Percentiles rank a stretch among this genome's conserved stretches.
Conservation (phyloP, 768 basidiomycete species). For the Pleurotus ostreatus region DNA sequence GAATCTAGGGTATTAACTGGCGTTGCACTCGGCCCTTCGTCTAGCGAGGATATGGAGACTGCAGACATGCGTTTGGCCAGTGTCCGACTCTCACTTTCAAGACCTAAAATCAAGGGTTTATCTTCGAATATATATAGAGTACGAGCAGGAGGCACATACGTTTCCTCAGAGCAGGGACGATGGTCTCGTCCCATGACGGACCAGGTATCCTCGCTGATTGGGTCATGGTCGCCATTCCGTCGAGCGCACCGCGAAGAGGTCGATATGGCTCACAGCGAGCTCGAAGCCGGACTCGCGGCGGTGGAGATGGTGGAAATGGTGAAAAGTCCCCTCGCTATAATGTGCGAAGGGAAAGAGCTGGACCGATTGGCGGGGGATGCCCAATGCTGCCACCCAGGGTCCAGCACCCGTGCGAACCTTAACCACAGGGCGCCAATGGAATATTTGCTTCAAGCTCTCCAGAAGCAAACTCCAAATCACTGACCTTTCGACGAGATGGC, state of each 20-base stretch:
- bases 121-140: not conserved
- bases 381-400: not conserved
- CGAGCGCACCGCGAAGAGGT: not conserved
- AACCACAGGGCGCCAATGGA: not conserved
- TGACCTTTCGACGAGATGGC: slow-evolving; percentile 29
- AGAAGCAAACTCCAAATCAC: not conserved
- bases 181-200: slow-evolving; percentile 77
- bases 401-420: not conserved
- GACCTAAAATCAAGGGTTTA: slow-evolving; percentile 41
- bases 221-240: slow-evolving; percentile 17
- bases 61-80: slow-evolving; percentile 75
- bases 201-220: slow-evolving; percentile 38
- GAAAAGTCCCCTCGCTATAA: not conserved
- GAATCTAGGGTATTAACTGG: slow-evolving; percentile 26
- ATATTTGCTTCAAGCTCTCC: not conserved
- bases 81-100: slow-evolving; percentile 77
- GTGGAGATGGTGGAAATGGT: no score
- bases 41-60: slow-evolving; percentile 57
- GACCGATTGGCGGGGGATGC: not conserved
- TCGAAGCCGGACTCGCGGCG: no score
- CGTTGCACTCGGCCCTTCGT: slow-evolving; percentile 44
- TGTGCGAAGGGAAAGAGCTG: not conserved
- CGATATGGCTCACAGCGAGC: not conserved
- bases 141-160: slow-evolving; percentile 39
- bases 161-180: slow-evolving; percentile 78